Base-by-base conservation (phyloP, 495 filamentous ascomycete species). In the Aspergillus diversus region DNA sequence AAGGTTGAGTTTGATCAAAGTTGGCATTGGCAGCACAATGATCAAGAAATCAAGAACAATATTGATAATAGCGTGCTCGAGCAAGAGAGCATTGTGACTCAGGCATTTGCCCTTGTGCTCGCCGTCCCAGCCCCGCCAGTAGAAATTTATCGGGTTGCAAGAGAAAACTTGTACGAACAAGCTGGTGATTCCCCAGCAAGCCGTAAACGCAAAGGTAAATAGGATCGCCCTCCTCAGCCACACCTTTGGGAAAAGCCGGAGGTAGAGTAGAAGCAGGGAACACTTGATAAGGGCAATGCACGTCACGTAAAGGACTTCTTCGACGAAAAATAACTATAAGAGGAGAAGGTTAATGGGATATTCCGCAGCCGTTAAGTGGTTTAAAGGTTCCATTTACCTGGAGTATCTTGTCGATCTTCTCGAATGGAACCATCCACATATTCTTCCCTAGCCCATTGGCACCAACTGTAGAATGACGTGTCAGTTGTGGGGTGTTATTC, bases 1-100 rank as follows among this genome's bases (percentile, higher is more conserved):
- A 21, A 65, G 59, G 47, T 73, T 69, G 12, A 75, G 59, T 17
- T 56, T 67, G 15, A 65, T 15, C 11, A 75, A 42, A 32, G 60
- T 65, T n/a, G 63, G 64, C 16, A 75, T 66, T 2, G 71, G 69
- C 27, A 87, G 66, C 7, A 72, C 60, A 50, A 85, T 69, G 35
- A 82, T 75, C 64, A 72, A 70, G 0, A 75, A 15, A 60, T 85
- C 82, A 2, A 81, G 66, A 4, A 76, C 51, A 7, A 85, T 76
- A 54, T 77, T 80, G 35, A 83, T 59, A 8, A 47, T 66, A 0
- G 75, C 66, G 48, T 72, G 66, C 32, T 69, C 63, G 59, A 72
- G 69, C 2, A 68, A 71, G 4, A 77, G 42, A 7, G 55, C 37
- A 54, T 75, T 75, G 12, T 67, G 60, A 37, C 74, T 69, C 43